Percentiles rank a stretch among this genome's conserved stretches.
Evolutionary conservation across 495 filamentous ascomycete genomes (phyloP).

Genomic region (Talaromyces proteolyticus): DNA sequence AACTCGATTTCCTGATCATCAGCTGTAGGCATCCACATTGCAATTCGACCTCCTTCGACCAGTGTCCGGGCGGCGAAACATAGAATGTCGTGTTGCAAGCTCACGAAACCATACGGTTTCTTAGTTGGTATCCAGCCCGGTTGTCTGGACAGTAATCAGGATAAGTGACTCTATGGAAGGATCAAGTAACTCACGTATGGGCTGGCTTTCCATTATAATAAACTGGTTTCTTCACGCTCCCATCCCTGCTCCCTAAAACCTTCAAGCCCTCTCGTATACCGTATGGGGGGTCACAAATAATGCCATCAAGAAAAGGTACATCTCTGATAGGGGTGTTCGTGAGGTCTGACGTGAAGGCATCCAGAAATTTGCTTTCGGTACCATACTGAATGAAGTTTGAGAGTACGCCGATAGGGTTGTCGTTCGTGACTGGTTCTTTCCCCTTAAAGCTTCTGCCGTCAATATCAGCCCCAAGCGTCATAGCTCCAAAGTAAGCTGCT

Average conservation of each 20-base stretch:
- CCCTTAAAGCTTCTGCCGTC: slow-evolving; percentile 84
- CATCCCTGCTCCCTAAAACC: slow-evolving; percentile 75
- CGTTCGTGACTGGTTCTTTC: slow-evolving; percentile 40
- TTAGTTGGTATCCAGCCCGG: slow-evolving; percentile 84
- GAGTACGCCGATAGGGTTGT: slow-evolving; percentile 44
- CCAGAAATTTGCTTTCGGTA: slow-evolving; percentile 55
- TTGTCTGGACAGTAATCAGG: slow-evolving; percentile 40
- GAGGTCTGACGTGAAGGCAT: slow-evolving; percentile 78
- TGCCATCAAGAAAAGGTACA: slow-evolving; percentile 65
- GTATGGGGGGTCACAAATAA: slow-evolving; percentile 96
- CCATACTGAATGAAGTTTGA: slow-evolving; percentile 87
- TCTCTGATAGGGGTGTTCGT: slow-evolving; percentile 77
- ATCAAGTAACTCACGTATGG: slow-evolving; percentile 51
- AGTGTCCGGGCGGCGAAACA: slow-evolving; percentile 72
- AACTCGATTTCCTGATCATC: slow-evolving; percentile 73
- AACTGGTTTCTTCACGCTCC: slow-evolving; percentile 51
- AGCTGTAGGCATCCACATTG: slow-evolving; percentile 96
- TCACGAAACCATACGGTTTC: slow-evolving; percentile 81
- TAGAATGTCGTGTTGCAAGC: slow-evolving; percentile 85
- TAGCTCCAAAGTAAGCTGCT: slow-evolving; percentile 81
- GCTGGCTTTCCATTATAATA: slow-evolving; percentile 63
- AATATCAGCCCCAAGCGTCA: slow-evolving; percentile 81
- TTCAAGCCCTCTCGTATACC: slow-evolving; percentile 91
- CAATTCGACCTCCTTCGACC: slow-evolving; percentile 74
- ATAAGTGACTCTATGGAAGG: not conserved